Percentiles rank a stretch among this genome's conserved stretches.
Conservation (phyloP, 208 protist genomes). For the Blastocrithidia nonstop region DNA sequence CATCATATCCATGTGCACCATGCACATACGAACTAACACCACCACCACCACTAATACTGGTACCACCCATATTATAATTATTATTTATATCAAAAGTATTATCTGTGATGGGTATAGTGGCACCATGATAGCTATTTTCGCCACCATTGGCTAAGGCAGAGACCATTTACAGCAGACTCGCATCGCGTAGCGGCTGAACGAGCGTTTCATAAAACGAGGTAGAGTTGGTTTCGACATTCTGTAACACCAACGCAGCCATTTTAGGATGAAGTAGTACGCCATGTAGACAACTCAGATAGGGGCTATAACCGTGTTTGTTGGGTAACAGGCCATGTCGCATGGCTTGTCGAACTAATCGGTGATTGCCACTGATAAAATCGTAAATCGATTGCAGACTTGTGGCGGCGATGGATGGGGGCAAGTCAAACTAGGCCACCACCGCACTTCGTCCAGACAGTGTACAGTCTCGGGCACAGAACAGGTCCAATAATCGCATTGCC, state of each 20-base stretch:
- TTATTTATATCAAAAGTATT: no score
- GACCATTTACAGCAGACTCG: constrained; percentile 36
- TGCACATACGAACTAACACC: no score
- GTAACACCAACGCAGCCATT: constrained; percentile 25
- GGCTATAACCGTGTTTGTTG: background rate
- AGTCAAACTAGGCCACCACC: constrained; percentile 60
- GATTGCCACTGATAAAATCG: constrained; percentile 46
- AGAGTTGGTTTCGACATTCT: constrained; percentile 62
- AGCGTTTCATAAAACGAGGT: constrained; percentile 41
- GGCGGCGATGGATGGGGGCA: constrained; percentile 56
- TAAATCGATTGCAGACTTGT: constrained; percentile 50
- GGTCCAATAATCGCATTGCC: constrained; percentile 57
- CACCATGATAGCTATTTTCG: no score
- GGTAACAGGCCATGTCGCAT: constrained; percentile 22
- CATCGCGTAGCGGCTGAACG: constrained; percentile 47
- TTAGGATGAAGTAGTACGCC: constrained; percentile 63
- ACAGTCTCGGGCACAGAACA: constrained; percentile 41
- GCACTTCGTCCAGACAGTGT: constrained; percentile 36
- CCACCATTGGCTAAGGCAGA: constrained; percentile 13
- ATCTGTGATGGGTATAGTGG: no score
- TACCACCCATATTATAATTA: no score
- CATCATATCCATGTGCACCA: no score
- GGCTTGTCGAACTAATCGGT: constrained; percentile 40
- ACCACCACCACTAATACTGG: no score
- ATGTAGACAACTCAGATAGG: constrained; percentile 57